These are phyloP conservation scores for Umbilicaria muhlenbergii DNA, from an alignment of 495 filamentous ascomycete genomes.

Conservation along the genomic window DNA sequence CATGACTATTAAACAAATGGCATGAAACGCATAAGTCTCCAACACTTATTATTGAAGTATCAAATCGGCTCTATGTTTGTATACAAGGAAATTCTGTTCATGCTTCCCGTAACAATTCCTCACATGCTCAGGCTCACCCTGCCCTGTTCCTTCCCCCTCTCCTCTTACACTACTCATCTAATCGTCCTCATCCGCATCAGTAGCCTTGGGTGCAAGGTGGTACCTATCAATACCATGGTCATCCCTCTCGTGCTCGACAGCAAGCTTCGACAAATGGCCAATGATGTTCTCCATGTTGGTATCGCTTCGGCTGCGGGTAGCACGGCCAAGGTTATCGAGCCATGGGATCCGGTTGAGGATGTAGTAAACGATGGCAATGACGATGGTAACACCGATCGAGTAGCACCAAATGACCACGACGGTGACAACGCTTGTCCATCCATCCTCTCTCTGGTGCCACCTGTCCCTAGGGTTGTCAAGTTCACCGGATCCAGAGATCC, in stretches of 20 bases:
- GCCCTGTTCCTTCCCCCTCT: too few species aligned
- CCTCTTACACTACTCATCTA: constrained; percentile 18
- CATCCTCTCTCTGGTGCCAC: constrained; percentile 36
- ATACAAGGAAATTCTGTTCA: too few species aligned
- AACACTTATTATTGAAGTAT: too few species aligned
- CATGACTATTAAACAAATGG: too few species aligned
- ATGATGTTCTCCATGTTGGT: constrained; percentile 74
- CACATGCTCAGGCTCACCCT: too few species aligned
- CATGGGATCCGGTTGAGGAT: constrained; percentile 49
- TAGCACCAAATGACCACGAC: constrained; percentile 65
- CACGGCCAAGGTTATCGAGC: constrained; percentile 65
- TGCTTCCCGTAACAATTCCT: too few species aligned
- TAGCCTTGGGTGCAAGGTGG: constrained; percentile 42
- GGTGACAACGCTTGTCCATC: constrained; percentile 58
- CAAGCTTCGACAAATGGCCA: constrained; percentile 57
- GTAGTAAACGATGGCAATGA: constrained; percentile 68
- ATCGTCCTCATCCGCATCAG: constrained; percentile 57
- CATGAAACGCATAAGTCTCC: too few species aligned
- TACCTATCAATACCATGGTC: constrained; percentile 41
- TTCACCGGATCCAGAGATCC: constrained; percentile 35
- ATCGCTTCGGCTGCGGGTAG: constrained; percentile 57
- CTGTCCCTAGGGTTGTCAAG: constrained; percentile 20
- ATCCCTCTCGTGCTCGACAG: constrained; percentile 51
- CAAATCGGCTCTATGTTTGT: too few species aligned
- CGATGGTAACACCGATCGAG: constrained; percentile 62